A percentile compares a stretch with the other conserved stretches of the same genome.
phyloP scores from a whole-genome alignment of 345 rosid genomes.

The Acer yangbiense region DNA sequence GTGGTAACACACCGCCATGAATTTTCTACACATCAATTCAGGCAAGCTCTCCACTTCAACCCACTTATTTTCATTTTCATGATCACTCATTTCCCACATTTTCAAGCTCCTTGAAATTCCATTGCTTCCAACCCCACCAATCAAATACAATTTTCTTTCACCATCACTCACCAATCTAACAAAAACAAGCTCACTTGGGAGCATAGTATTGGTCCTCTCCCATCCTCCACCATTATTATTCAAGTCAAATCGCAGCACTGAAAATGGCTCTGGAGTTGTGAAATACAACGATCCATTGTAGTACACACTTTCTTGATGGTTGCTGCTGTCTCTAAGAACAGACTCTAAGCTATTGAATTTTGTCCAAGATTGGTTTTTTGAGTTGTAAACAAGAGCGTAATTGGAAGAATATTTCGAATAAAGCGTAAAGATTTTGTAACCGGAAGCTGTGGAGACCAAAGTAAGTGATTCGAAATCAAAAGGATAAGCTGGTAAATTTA shows the following conservation, averaged over 20 bases:
- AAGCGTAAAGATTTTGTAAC: conserved; percentile 67
- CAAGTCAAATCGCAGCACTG: conserved; percentile 47
- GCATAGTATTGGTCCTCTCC: conserved; percentile 35
- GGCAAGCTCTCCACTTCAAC: conserved; percentile 66
- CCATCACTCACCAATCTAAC: conserved; percentile 63
- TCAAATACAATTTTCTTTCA: conserved; percentile 59
- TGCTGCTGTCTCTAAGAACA: conserved; percentile 34
- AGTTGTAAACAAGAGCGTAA: conserved; percentile 60
- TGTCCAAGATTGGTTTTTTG: conserved; percentile 53
- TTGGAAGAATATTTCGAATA: conserved; percentile 39
- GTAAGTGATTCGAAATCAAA: conserved; percentile 64
- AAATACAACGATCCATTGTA: conserved; percentile 60
- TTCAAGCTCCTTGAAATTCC: conserved; percentile 79
- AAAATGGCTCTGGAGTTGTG: conserved; percentile 64
- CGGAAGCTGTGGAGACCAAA: conserved; percentile 48
- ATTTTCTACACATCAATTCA: conserved; percentile 74
- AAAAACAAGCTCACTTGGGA: conserved; percentile 59
- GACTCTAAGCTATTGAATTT: conserved; percentile 45
- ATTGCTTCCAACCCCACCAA: conserved; percentile 79
- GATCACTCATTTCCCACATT: conserved; percentile 56
- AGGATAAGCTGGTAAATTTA: conserved; percentile 64
- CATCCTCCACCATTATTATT: conserved; percentile 42
- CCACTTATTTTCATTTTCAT: conserved; percentile 41
- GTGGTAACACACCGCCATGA: conserved; percentile 84
- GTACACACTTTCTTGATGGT: conserved; percentile 63